phyloP scores from a whole-genome alignment of 164 flowering plant species.

The Tetracentron sinense region DNA sequence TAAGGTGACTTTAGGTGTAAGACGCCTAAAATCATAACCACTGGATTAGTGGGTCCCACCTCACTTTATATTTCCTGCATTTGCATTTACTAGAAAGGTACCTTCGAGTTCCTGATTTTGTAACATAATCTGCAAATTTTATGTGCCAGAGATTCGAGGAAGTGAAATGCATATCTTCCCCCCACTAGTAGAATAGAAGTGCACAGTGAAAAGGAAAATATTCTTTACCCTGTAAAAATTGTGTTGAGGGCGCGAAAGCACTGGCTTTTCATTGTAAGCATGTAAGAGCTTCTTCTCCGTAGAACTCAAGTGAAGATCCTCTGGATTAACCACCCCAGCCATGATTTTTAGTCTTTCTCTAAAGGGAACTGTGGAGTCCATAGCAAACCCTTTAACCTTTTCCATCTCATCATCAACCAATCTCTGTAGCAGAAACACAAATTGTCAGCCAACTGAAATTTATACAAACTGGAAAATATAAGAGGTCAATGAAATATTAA shows the following conservation, averaged over 20 bases:
- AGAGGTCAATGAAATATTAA: no score
- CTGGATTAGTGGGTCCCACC: no score
- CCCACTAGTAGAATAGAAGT: no score
- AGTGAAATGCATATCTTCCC: not conserved
- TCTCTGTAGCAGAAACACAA: constrained; percentile 42
- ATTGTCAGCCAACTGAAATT: constrained; percentile 1
- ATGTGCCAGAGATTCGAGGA: not conserved
- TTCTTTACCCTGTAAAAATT: constrained; percentile 61
- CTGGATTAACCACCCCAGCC: constrained; percentile 89
- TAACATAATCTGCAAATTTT: not conserved
- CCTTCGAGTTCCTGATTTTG: not conserved
- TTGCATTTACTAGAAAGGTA: no score
- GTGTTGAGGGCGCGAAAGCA: constrained; percentile 98
- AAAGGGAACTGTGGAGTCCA: constrained; percentile 66
- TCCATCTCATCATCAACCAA: constrained; percentile 89
- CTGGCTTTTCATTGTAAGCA: no score
- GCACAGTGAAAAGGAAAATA: not conserved
- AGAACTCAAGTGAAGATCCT: constrained; percentile 67
- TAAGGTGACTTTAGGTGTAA: no score
- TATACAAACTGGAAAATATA: no score
- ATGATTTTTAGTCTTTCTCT: constrained; percentile 90
- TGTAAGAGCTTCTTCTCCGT: no score
- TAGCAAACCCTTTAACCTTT: no score
- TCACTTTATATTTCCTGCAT: no score
- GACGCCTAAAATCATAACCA: no score